Evolutionary conservation across 495 filamentous ascomycete genomes (phyloP).

Genomic region (Acidomyces sp.): DNA sequence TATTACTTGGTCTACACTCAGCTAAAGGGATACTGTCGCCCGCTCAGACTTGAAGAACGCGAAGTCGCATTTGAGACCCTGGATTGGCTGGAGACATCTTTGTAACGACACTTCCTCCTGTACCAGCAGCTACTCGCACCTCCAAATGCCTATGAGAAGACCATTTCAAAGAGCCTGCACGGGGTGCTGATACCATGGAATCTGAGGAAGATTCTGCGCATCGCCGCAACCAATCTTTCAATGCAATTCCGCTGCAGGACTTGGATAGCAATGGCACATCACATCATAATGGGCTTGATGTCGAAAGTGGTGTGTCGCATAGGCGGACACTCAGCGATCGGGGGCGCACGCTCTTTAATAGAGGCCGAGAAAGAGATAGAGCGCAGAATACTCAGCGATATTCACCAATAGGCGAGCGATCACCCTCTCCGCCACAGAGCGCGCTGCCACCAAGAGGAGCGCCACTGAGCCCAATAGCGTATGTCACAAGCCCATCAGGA

Average conservation of each 20-base stretch:
- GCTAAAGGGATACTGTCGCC: no score
- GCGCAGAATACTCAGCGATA: slow-evolving; percentile 32
- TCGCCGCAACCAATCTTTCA: slow-evolving; percentile 35
- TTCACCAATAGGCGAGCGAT: slow-evolving; percentile 41
- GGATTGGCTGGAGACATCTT: no score
- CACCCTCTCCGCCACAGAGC: slow-evolving; percentile 33
- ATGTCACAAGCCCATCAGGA: slow-evolving; percentile 27
- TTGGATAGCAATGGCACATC: slow-evolving; percentile 45
- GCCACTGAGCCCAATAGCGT: slow-evolving; percentile 14
- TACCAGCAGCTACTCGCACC: no score
- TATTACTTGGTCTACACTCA: no score
- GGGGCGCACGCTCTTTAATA: slow-evolving; percentile 24
- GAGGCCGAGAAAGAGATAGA: slow-evolving; percentile 9
- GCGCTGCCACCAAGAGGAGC: not conserved
- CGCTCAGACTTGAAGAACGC: no score
- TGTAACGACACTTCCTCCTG: no score
- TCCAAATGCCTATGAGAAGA: not conserved
- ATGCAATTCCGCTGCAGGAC: slow-evolving; percentile 72
- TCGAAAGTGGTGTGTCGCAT: slow-evolving; percentile 22
- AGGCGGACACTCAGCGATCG: slow-evolving; percentile 30
- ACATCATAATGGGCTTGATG: slow-evolving; percentile 17
- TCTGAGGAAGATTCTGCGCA: slow-evolving; percentile 41
- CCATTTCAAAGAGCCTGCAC: not conserved
- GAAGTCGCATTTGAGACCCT: no score
- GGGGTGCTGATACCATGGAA: slow-evolving; percentile 37